Conservation (phyloP, 2,329 filamentous ascomycete genomes). For the Trichoderma sp. region DNA sequence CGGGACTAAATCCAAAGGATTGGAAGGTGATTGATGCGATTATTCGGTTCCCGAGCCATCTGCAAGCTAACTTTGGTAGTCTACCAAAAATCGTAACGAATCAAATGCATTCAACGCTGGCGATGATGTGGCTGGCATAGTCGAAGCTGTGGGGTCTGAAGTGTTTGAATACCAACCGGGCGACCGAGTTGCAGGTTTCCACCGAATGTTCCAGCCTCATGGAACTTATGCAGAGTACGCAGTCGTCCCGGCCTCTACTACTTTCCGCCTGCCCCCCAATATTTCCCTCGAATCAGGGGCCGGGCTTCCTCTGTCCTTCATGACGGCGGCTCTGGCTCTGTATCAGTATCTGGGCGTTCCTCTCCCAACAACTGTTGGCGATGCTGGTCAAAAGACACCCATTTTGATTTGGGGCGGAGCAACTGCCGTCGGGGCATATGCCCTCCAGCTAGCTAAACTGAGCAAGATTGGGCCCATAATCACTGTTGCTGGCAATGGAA, state of each 20-base stretch:
- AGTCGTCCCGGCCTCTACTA: constrained; percentile 57
- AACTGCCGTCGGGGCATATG: constrained; percentile 59
- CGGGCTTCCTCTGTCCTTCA: constrained; percentile 11
- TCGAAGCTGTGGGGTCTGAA: constrained; percentile 33
- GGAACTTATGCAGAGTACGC: constrained; percentile 65
- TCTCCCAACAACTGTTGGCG: constrained; percentile 6
- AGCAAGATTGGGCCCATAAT: constrained; percentile 63
- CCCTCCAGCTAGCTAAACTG: constrained; percentile 55
- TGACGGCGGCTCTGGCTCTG: constrained; percentile 8
- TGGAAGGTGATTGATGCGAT: constrained; percentile 31
- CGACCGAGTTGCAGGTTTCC: constrained; percentile 52
- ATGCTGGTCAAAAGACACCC: constrained; percentile 16
- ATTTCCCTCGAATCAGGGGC: constrained; percentile 44
- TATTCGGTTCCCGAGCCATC: background rate
- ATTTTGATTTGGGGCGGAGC: constrained; percentile 55
- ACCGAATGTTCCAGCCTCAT: constrained; percentile 53
- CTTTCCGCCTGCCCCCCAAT: constrained; percentile 55
- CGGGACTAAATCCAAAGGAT: constrained; percentile 36
- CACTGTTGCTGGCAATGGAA: constrained; percentile 52
- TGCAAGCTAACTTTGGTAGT: background rate
- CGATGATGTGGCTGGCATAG: constrained; percentile 36
- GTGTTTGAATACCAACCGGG: constrained; percentile 38
- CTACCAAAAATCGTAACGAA: constrained; percentile 1
- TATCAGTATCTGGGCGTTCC: constrained; percentile 10
- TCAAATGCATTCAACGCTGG: constrained; percentile 32